Evolutionary conservation across 2,329 filamentous ascomycete genomes (phyloP), one percentile per base, ranked within the genome.

Genomic region (Atkinsonella texensis): DNA sequence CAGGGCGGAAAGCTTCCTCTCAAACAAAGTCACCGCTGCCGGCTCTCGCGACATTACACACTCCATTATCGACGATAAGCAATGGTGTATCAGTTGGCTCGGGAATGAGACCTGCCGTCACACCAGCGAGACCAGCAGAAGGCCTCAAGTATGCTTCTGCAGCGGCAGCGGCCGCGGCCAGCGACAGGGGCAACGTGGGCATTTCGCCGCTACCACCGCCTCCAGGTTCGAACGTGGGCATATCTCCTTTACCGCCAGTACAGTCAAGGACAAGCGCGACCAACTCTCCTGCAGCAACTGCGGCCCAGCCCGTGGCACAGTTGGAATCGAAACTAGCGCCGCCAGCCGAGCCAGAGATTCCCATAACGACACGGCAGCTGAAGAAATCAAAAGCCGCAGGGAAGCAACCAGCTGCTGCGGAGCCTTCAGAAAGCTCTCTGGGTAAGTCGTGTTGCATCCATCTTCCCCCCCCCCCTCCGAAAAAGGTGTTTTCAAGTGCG

Each of bases 101-200:
- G 50, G 72, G 76, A 50, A 97, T 97, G 91, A 98, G 97, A 73
- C 91, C 93, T 12, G 93, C 93, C 17, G 84, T 89, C 17, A 71
- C 90, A 60, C 93, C 93, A 1, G 83, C 87, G 53, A 81, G 91
- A 65, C 83, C 87, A 7, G 86, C 89, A 4, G 91, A 97, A 66
- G 88, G 87, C 1, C 75, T 98, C 58, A 97, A 97, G 70, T 98
- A 98, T 65, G 93, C 93, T 44, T 97, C 93, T 39, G 93, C 93
- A 0, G 93, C 93, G 0, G 93, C 93, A 0, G 93, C 93, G 0
- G 93, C 91, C 0, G 91, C 93, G 1, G 89, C 90, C 45, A 89
- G 82, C 66, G 89, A 95, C 59, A 79, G 74, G 70, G 90, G 88
- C 72, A 91, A 85, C 64, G 85, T 97, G 32, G 93, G 93, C 28